These are phyloP conservation scores for Suillus spraguei DNA, from an alignment of 768 basidiomycete species.

Conservation along the genomic window DNA sequence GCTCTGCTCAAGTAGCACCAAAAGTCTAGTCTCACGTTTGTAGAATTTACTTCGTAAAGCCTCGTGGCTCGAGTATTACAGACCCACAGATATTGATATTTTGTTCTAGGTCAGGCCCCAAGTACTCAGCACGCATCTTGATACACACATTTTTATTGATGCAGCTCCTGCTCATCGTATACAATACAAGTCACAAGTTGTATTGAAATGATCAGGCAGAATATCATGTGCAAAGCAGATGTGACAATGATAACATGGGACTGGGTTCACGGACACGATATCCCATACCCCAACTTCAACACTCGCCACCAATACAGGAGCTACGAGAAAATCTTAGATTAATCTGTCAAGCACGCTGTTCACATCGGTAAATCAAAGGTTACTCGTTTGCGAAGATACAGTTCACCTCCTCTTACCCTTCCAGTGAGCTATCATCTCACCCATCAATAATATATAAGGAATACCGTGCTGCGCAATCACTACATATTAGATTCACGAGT, in stretches of 20 bases:
- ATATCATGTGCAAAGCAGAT: constrained; percentile 17
- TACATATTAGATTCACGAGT: background rate
- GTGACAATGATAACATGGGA: constrained; percentile 16
- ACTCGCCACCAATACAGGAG: constrained; percentile 5
- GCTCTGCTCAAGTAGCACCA: no score
- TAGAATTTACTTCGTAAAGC: constrained; percentile 18
- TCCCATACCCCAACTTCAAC: background rate
- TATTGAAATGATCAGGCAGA: constrained; percentile 15
- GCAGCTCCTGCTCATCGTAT: background rate
- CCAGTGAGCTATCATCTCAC: no score
- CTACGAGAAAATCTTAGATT: constrained; percentile 9
- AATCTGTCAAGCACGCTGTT: background rate
- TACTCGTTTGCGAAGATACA: background rate
- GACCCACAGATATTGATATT: constrained; percentile 2
- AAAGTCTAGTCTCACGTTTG: background rate
- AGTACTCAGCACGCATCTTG: constrained; percentile 13
- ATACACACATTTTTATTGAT: background rate
- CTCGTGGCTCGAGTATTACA: constrained; percentile 12
- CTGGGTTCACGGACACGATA: constrained; percentile 7
- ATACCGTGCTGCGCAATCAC: background rate
- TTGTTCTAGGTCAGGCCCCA: constrained; percentile 9
- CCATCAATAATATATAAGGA: background rate
- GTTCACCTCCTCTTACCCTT: background rate
- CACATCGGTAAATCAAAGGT: constrained; percentile 3
- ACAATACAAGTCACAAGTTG: constrained; percentile 11